phyloP scores from a whole-genome alignment of 345 rosid genomes.

The Salix caprea region DNA sequence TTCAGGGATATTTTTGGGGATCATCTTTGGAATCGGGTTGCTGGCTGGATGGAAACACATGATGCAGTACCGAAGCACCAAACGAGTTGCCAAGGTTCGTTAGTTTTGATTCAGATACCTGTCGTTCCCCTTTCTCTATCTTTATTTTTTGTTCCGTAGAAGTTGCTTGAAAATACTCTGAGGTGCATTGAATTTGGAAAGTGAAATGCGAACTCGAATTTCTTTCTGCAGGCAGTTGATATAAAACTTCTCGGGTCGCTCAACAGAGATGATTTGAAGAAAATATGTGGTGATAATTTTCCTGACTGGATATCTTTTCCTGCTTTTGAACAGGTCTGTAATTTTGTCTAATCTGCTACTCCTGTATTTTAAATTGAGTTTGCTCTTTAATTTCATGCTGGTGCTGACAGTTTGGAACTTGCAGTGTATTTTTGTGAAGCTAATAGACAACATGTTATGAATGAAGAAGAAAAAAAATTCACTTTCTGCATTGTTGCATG shows the following conservation, averaged over 20 bases:
- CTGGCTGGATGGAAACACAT: conserved; percentile 96
- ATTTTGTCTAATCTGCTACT: not conserved
- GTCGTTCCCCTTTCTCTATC: not conserved
- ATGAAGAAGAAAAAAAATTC: not conserved
- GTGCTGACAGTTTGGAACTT: not conserved
- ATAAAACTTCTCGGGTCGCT: conserved; percentile 83
- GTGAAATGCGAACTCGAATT: not conserved
- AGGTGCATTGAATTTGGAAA: not conserved
- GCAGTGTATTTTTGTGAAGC: not conserved
- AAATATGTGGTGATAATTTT: conserved; percentile 90
- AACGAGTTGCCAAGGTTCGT: conserved; percentile 78
- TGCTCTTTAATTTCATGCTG: not conserved
- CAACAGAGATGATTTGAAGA: conserved; percentile 86
- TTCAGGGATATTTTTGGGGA: conserved; percentile 81
- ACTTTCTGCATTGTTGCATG: not conserved
- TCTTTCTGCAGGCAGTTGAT: conserved; percentile 74
- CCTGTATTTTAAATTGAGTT: not conserved
- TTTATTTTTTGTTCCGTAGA: not conserved
- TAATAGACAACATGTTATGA: not conserved
- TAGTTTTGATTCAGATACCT: not conserved
- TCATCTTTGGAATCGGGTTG: conserved; percentile 70
- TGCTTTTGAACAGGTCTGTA: conserved; percentile 85
- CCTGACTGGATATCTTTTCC: conserved; percentile 99
- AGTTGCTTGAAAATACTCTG: not conserved
- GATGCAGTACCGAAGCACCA: conserved; percentile 80